phyloP scores from a whole-genome alignment of 441 rosid species.

The Raphanus hybrid region DNA sequence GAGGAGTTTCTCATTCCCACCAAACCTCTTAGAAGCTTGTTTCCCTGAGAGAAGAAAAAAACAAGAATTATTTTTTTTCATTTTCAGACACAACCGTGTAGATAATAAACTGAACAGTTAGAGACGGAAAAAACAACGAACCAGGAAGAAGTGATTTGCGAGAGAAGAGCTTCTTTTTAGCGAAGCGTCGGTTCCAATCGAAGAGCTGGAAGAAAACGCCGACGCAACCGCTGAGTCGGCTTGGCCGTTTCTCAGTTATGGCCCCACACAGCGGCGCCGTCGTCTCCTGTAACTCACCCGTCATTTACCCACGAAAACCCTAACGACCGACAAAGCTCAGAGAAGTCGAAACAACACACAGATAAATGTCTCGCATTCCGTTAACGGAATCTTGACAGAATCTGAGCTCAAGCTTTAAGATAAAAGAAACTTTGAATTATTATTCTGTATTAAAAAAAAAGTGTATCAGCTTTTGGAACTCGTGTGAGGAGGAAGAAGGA shows the following conservation, averaged over 20 bases:
- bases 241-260: slow-evolving; percentile 68
- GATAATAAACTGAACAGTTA: slow-evolving; percentile 3
- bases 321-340: slow-evolving; percentile 16
- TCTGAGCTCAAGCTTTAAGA: neutral
- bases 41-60: slow-evolving; percentile 43
- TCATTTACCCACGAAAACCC: slow-evolving; percentile 30
- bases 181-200: slow-evolving; percentile 86
- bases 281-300: slow-evolving; percentile 59
- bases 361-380: slow-evolving; percentile 10
- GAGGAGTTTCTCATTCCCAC: slow-evolving; percentile 85
- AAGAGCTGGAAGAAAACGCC: slow-evolving; percentile 90
- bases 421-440: neutral
- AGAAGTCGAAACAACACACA: slow-evolving; percentile 26
- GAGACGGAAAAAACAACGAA: slow-evolving; percentile 23
- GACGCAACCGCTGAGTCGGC: slow-evolving; percentile 78
- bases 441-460: slow-evolving; percentile 1
- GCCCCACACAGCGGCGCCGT: slow-evolving; percentile 52
- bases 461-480: slow-evolving; percentile 30
- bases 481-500: slow-evolving; percentile 24
- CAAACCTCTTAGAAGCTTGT: slow-evolving; percentile 66
- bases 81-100: slow-evolving; percentile 5
- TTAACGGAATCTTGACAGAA: no score
- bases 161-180: slow-evolving; percentile 82
- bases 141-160: slow-evolving; percentile 82
- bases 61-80: slow-evolving; percentile 17